Base-by-base conservation (phyloP, 768 basidiomycete species). In the Kwoniella pini region DNA sequence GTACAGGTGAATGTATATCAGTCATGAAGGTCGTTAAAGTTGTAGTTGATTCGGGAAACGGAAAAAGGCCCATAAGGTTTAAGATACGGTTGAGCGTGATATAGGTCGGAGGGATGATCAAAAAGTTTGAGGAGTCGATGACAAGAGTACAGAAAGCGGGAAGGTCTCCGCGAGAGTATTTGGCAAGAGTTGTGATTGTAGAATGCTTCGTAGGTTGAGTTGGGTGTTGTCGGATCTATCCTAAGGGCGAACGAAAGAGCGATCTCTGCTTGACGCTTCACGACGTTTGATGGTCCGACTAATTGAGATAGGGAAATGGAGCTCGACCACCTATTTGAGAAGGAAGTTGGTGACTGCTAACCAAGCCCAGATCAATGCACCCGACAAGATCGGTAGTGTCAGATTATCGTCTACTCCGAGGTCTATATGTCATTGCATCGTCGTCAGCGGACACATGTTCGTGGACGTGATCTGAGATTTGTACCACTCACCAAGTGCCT, bases 331-430 rank as follows among this genome's bases (percentile, higher is more conserved):
- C 24, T 50, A 59, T 9, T 24, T 27, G 2, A 77, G 46, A 19
- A 75, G 49, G 10, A 56, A 33, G 36, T 75, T 74, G 53, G 75
- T 74, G 31, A 69, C 19, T 13, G 54, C 63, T 31, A 80, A 65
- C 75, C 75, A 81, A 2, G 81, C 81, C 85, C 85, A 87, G 28
- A 87, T 75, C 65, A 84, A 82, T 1, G 85, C 88, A 2, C 92
- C 92, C 5, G 90, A 87, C 56, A 94, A 85, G 72, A 95, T 86
- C 3, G 93, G 93, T 24, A 96, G 79, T 7, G 90, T 94, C 24
- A 96, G 77, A 75, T 96, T 95, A 73, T 96, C 93, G 70, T 96
- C 93, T 38, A 91, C 74, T 17, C 91, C 91, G 2, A 95, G 81
- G 76, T 94, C 91, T 95, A 73, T 27, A 48, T 27, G 50, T 56